Evolutionary conservation across 306 rosid genomes (phyloP).

Genomic region (Prunus fruticosa): DNA sequence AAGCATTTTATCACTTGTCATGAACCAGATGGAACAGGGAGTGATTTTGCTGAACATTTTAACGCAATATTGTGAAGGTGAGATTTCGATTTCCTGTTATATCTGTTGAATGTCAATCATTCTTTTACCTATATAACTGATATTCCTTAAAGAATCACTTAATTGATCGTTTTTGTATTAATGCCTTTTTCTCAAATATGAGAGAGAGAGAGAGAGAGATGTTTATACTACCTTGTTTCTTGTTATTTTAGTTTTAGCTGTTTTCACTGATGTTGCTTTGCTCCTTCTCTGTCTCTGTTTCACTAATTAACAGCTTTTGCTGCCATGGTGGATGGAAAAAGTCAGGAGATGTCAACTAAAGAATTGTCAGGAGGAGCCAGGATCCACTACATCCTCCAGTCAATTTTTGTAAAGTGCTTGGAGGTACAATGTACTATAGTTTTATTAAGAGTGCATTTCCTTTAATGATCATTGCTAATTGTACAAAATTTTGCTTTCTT

Average conservation of each 20-base stretch:
- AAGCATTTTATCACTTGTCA: neutral
- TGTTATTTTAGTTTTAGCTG: neutral
- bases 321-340: slow-evolving; percentile 42
- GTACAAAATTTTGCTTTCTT: neutral
- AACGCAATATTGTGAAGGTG: slow-evolving; percentile 39
- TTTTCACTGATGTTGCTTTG: neutral
- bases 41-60: slow-evolving; percentile 36
- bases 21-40: slow-evolving; percentile 38
- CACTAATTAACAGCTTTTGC: slow-evolving; percentile 30
- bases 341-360: slow-evolving; percentile 30
- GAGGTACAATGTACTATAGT: slow-evolving; percentile 29
- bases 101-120: neutral
- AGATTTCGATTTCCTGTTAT: slow-evolving; percentile 9
- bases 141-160: neutral
- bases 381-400: slow-evolving; percentile 44
- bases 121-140: neutral
- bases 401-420: slow-evolving; percentile 47
- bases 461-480: neutral
- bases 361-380: slow-evolving; percentile 48
- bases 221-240: neutral
- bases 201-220: neutral
- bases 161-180: neutral
- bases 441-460: neutral
- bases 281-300: neutral
- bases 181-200: neutral